A percentile compares a stretch with the other conserved stretches of the same genome.
These are phyloP conservation scores for Fusarium hostae DNA, from an alignment of 2,329 filamentous ascomycete species.

Conservation along the genomic window DNA sequence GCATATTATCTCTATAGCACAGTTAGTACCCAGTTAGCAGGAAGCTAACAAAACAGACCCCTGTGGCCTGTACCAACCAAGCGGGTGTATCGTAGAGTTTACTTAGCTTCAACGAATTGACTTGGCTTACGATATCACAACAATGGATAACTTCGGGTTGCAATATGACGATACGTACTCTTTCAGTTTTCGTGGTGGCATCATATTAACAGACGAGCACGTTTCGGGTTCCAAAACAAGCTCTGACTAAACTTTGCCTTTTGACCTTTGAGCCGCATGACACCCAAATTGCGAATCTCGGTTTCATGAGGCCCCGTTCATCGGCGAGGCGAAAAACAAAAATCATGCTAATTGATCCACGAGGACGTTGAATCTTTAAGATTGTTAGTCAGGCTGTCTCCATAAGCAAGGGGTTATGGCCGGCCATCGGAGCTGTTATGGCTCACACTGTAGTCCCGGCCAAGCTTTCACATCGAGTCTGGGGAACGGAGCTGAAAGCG, in stretches of 20 bases:
- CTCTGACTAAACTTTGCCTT: neutral
- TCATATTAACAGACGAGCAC: conserved; percentile 21
- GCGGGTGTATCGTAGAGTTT: conserved; percentile 4
- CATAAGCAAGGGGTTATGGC: conserved; percentile 8
- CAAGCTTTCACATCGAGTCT: conserved; percentile 29
- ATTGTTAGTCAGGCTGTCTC: conserved; percentile 13
- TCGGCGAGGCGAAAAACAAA: conserved; percentile 15
- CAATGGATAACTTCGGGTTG: conserved; percentile 1
- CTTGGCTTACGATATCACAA: neutral
- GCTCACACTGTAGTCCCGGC: conserved; percentile 31
- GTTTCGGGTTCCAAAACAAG: conserved; percentile 23
- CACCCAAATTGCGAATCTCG: conserved; percentile 10
- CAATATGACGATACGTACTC: neutral
- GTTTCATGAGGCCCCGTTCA: conserved; percentile 18
- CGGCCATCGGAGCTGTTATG: conserved; percentile 37
- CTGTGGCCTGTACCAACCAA: no score
- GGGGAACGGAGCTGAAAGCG: conserved; percentile 34
- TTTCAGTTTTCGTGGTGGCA: conserved; percentile 5
- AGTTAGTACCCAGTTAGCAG: no score
- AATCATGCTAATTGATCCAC: neutral
- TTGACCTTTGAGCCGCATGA: conserved; percentile 12
- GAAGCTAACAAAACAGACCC: no score
- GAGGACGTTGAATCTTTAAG: neutral
- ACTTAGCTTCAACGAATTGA: neutral
- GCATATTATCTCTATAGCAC: no score